These are phyloP conservation scores for Polyporus tsugae DNA, from an alignment of 1,284 basidiomycete species.

Conservation along the genomic window DNA sequence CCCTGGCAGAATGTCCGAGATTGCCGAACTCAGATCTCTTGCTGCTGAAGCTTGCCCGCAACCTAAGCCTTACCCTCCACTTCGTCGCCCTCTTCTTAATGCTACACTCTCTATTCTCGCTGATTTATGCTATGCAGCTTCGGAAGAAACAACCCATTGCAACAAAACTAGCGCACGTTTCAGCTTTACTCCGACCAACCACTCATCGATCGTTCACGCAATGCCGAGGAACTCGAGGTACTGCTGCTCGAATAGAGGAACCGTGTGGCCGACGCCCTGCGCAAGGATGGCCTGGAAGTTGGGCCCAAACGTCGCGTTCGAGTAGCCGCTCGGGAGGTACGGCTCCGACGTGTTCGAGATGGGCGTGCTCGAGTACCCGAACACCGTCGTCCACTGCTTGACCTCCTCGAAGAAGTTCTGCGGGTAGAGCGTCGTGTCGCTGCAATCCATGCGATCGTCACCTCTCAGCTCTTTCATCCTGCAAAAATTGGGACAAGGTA, in stretches of 20 bases:
- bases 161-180: not conserved
- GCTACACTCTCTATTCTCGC: not conserved
- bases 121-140: not conserved
- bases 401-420: conserved; percentile 59
- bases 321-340: conserved; percentile 46
- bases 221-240: conserved; percentile 33
- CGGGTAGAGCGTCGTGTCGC: conserved; percentile 59
- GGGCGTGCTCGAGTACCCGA: conserved; percentile 33
- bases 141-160: not conserved
- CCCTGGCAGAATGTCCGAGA: not conserved
- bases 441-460: conserved; percentile 18
- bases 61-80: not conserved
- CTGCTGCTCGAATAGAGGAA: conserved; percentile 33
- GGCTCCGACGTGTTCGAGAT: conserved; percentile 42
- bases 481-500: conserved; percentile 14
- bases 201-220: conserved; percentile 10
- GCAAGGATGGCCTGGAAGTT: conserved; percentile 55
- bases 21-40: conserved; percentile 2
- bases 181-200: not conserved
- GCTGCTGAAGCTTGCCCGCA: not conserved
- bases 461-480: not conserved
- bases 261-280: conserved; percentile 52
- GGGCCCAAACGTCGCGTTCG: conserved; percentile 54
- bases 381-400: conserved; percentile 43
- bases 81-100: not conserved